Evolutionary conservation across 345 rosid species (phyloP).

Genomic region (Anastatica hierochuntica): DNA sequence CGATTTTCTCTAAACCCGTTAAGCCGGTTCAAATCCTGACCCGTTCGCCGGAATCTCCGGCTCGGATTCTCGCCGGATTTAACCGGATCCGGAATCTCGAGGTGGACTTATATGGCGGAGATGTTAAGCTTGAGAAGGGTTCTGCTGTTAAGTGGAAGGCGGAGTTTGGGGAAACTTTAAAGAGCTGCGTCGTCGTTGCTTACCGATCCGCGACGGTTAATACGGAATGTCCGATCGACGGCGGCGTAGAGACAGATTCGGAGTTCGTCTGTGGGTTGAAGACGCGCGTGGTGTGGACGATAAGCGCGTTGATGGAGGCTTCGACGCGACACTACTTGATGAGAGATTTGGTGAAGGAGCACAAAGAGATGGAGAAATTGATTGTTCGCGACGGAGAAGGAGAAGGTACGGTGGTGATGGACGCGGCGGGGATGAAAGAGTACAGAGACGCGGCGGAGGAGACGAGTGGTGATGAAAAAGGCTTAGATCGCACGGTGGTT

Average conservation of each 20-base stretch:
- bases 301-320: constrained; percentile 29
- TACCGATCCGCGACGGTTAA: constrained; percentile 25
- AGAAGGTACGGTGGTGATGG: constrained; percentile 27
- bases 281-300: constrained; percentile 32
- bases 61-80: constrained; percentile 25
- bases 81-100: constrained; percentile 26
- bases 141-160: constrained; percentile 29
- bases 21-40: background rate
- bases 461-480: constrained; percentile 13
- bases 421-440: constrained; percentile 22
- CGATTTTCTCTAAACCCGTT: constrained; percentile 9
- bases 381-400: constrained; percentile 18
- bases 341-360: constrained; percentile 26
- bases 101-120: constrained; percentile 23
- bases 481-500: constrained; percentile 20
- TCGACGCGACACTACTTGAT: constrained; percentile 24
- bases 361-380: constrained; percentile 20
- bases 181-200: constrained; percentile 27
- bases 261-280: constrained; percentile 27
- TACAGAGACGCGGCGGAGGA: constrained; percentile 22
- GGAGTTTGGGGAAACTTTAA: constrained; percentile 22
- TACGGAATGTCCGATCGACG: constrained; percentile 7
- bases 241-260: constrained; percentile 13
- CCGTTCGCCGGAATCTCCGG: constrained; percentile 18
- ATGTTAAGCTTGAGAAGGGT: constrained; percentile 27